Evolutionary conservation across 2,329 filamentous ascomycete genomes (phyloP), one percentile per base, ranked within the genome.

Genomic region (Aspergillus tamarii): DNA sequence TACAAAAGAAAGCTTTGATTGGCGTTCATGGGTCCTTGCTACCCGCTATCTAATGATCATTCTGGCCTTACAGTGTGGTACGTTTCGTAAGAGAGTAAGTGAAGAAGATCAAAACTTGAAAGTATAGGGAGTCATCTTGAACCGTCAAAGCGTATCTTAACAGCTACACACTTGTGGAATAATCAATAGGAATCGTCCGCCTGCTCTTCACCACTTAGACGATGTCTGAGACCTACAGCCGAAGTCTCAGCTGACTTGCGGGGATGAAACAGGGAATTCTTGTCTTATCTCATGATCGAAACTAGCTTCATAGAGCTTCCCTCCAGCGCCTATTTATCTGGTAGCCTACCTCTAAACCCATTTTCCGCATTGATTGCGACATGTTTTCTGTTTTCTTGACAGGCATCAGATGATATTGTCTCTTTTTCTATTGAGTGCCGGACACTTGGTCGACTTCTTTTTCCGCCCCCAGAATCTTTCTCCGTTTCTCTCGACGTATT

Each of bases 341-440:
- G 36, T 39, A 14, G 46, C 46, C 34, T 32, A 41, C 36, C 30
- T 28, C 32, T 32, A 21, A 50, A 53, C 30, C 26, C 14, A 23
- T 53, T 39, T 41, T 53, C 10, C n/a, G 32, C 11, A 36, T 26
- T 52, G 26, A 14, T 46, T 57, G 41, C 60, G 65, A 45, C 46
- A 66, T 68, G 64, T 69, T 64, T 61, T 32, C 63, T 60, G 45
- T 48, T 19, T 34, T 46, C 59, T 56, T 46, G 36, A 39, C 50
- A 26, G 32, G 34, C 52, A 56, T 61, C 60, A 45, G 46, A 45
- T 63, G 32, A 30, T 62, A 32, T 57, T 63, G 57, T 61, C 46
- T 58, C 28, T 65, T 50, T 39, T 64, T 69, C 21, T 50, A 59
- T 59, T 34, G 57, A 67, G 65, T 67, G 67, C 68, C 57, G 67